Base-by-base conservation (phyloP, 352 stramenopile species). In the Phytophthora citrophthora region DNA sequence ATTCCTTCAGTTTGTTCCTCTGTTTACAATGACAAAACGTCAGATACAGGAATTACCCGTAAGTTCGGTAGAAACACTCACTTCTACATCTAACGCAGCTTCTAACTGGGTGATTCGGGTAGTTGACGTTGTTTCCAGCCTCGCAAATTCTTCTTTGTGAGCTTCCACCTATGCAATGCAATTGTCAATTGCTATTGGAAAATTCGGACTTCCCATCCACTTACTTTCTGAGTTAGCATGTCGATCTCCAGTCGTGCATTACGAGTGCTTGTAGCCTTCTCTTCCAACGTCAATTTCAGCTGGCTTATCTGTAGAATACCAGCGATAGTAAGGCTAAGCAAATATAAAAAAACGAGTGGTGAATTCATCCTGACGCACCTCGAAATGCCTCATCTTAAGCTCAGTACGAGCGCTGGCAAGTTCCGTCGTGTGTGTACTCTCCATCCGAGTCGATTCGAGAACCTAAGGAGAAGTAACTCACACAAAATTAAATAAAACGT, bases 321-420 rank as follows among this genome's bases (percentile, higher is more conserved):
- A 36, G 36, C 9, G 31, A 39, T 24, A 24, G 18, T 15, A 13
- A 54, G 11, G 31, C 12, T 47, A 53, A 32, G 5, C 34, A 20
- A n/a, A 13, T 1, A 4, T 1, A 16, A 16, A 2, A 20, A 26
- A 44, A 41, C 11, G 40, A 24, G 10, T 11, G 16, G 7, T 24
- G 10, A 43, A 61, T 55, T 26, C 47, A 32, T 7, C 9, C 15
- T 8, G 9, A 8, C 7, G n/a, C 36, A 83, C 80, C 76, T 94
- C 86, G 58, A 92, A 94, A 52, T 90, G 80, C 55, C 79, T 83
- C 77, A 94, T 92, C 59, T 92, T 94, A 27, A 94, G 57, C 24
- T 94, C 81, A 45, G 83, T 90, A 26, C 81, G 79, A 0, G 76
- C 36, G 5, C 66, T 61, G 34, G 86, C 74, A 9, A 91, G 51